Evolutionary conservation across 192 early-diverging fungal genomes (phyloP).

Genomic region (Backusella sp.): DNA sequence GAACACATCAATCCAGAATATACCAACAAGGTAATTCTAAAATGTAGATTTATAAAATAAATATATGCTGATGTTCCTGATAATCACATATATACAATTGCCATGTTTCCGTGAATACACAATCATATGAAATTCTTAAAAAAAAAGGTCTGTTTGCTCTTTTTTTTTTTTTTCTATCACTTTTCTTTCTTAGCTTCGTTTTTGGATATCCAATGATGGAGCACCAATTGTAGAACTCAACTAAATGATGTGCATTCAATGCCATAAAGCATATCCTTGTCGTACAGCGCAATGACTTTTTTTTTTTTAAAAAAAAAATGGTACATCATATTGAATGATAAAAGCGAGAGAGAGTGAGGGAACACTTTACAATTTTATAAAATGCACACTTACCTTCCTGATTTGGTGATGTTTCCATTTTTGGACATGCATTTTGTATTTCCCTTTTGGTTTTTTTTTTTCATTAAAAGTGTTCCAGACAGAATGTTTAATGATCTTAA

Average conservation of each 20-base stretch:
- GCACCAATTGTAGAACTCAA: not conserved
- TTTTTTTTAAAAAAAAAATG: too few relatives aligned
- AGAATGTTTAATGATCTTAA: too few relatives aligned
- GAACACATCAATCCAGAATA: too few relatives aligned
- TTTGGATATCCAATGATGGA: not conserved
- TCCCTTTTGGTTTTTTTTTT: not conserved
- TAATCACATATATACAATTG: not conserved
- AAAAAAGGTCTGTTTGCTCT: too few relatives aligned
- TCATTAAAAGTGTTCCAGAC: too few relatives aligned
- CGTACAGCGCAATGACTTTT: too few relatives aligned
- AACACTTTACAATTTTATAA: too few relatives aligned
- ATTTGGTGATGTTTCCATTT: not conserved
- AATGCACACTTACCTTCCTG: not conserved
- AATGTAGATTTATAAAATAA: not conserved
- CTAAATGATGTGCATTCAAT: not conserved
- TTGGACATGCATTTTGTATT: not conserved
- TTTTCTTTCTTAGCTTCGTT: not conserved
- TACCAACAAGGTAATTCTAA: not conserved
- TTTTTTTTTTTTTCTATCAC: too few relatives aligned
- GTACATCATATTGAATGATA: too few relatives aligned
- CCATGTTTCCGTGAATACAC: too few relatives aligned
- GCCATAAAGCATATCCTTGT: not conserved
- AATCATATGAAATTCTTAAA: not conserved
- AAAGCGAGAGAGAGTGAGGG: too few relatives aligned
- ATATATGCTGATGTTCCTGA: not conserved